Percentiles rank a stretch among this genome's conserved stretches.
These are phyloP conservation scores for Sedum album DNA, from an alignment of 164 flowering plant genomes.

Conservation along the genomic window DNA sequence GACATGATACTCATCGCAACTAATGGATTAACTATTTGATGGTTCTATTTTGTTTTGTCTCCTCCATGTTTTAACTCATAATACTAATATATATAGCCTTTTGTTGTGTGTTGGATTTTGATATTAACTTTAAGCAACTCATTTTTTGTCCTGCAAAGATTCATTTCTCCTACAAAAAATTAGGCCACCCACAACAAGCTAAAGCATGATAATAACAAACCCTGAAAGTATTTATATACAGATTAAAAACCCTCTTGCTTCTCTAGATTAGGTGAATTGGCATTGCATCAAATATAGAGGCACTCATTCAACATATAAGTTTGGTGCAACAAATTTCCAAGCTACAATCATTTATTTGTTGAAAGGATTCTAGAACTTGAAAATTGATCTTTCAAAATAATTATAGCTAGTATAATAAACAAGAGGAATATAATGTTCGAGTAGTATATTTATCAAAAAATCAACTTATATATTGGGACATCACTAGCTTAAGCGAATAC, in stretches of 20 bases:
- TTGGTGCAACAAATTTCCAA: neutral
- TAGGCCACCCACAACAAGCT: conserved; percentile 1
- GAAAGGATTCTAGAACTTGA: neutral
- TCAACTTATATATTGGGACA: neutral
- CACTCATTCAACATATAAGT: neutral
- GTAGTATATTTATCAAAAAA: neutral
- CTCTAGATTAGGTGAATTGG: neutral
- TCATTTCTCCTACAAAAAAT: neutral
- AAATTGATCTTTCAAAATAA: neutral
- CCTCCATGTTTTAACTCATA: neutral
- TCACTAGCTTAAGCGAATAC: too few relatives aligned
- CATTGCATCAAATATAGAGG: neutral
- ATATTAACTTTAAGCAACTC: neutral
- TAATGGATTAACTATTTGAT: neutral
- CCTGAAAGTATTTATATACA: neutral
- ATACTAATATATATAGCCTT: too few relatives aligned
- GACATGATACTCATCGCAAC: neutral
- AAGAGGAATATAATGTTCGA: neutral
- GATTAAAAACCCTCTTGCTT: neutral
- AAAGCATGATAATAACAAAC: neutral
- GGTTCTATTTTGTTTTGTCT: neutral
- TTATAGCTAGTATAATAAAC: neutral
- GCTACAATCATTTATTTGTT: neutral
- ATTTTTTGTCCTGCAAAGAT: neutral
- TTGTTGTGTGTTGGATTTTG: neutral